phyloP scores from a whole-genome alignment of 2,329 filamentous ascomycete species.

The Pseudogymnoascus destructans region DNA sequence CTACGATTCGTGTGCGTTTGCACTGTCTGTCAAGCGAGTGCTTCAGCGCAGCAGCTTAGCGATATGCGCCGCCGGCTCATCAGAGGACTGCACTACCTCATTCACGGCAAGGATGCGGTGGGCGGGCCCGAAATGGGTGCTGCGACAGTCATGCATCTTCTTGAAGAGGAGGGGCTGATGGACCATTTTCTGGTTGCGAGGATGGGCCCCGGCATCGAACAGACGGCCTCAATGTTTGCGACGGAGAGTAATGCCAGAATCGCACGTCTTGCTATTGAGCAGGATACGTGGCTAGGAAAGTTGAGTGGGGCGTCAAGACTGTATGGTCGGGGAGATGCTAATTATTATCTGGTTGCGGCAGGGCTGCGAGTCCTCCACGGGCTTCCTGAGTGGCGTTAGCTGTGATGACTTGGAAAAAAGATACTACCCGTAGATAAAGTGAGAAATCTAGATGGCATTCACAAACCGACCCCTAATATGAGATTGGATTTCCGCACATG shows the following conservation, averaged over 20 bases:
- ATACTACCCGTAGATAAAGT: background rate
- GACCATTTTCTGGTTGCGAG: slow-evolving; percentile 11
- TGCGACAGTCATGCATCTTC: background rate
- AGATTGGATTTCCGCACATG: background rate
- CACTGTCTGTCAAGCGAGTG: background rate
- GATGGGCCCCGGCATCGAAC: slow-evolving; percentile 1
- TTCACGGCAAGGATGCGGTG: background rate
- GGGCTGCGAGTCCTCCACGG: background rate
- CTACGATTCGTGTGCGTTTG: background rate
- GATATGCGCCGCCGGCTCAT: background rate
- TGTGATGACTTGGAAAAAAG: background rate
- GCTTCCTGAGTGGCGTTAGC: background rate
- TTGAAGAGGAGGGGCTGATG: slow-evolving; percentile 15
- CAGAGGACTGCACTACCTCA: background rate
- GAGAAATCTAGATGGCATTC: background rate
- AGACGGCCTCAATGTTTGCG: slow-evolving; percentile 11
- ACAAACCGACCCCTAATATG: background rate
- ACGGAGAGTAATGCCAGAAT: slow-evolving; percentile 13
- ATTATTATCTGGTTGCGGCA: background rate
- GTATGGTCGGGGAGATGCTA: slow-evolving; percentile 12
- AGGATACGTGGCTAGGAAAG: slow-evolving; percentile 15
- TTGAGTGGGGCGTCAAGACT: slow-evolving; percentile 13
- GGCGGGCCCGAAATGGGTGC: background rate
- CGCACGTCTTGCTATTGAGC: slow-evolving; percentile 13
- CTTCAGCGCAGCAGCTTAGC: background rate